Percentiles rank a stretch among this genome's conserved stretches.
These are phyloP conservation scores for Petunia axillaris DNA, from an alignment of 257 asterid genomes.

Conservation along the genomic window DNA sequence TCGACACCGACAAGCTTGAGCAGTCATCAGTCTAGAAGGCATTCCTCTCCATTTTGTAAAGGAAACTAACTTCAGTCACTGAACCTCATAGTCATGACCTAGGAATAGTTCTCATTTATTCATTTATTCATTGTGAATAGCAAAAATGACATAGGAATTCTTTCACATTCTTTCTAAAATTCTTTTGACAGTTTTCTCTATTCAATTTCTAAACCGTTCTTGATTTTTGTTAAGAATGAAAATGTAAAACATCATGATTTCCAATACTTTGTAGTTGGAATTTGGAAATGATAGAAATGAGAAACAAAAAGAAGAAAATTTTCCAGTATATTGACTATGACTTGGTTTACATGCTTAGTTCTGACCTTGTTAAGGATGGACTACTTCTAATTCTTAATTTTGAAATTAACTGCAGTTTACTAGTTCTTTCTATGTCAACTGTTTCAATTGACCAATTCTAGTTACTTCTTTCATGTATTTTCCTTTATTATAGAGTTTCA, in stretches of 20 bases:
- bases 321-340: neutral
- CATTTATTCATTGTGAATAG: slow-evolving; percentile 50
- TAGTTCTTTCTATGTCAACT: too few relatives aligned
- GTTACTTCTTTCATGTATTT: too few relatives aligned
- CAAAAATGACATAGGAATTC: slow-evolving; percentile 46
- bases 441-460: too few relatives aligned
- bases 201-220: slow-evolving; percentile 44
- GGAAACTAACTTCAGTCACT: slow-evolving; percentile 19
- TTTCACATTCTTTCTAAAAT: slow-evolving; percentile 42
- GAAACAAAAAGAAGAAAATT: neutral
- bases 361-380: too few relatives aligned
- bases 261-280: slow-evolving; percentile 30
- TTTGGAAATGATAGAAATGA: slow-evolving; percentile 24
- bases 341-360: too few relatives aligned
- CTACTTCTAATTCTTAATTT: too few relatives aligned
- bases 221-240: slow-evolving; percentile 33
- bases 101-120: slow-evolving; percentile 36
- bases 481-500: too few relatives aligned
- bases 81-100: slow-evolving; percentile 15
- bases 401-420: too few relatives aligned
- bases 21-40: slow-evolving; percentile 29
- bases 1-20: slow-evolving; percentile 47
- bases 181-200: slow-evolving; percentile 28
- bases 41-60: slow-evolving; percentile 40
- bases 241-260: slow-evolving; percentile 39